Evolutionary conservation across 306 rosid species (phyloP).

Genomic region (Pyrus communis): DNA sequence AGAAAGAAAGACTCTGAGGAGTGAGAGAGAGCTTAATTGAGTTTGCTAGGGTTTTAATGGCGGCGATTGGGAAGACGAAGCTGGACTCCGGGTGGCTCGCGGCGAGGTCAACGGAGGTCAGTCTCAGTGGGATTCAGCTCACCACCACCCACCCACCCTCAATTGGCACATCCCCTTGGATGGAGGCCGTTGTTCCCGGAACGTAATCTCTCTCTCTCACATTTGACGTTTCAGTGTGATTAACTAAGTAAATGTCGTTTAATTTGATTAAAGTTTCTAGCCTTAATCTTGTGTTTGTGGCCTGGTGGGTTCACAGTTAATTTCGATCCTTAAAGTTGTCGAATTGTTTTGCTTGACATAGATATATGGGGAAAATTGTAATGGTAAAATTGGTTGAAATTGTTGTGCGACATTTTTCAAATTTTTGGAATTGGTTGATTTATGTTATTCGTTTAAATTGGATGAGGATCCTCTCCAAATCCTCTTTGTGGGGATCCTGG

Average conservation of each 20-base stretch:
- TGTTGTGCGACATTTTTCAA: neutral
- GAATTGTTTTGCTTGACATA: neutral
- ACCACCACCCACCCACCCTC: constrained; percentile 79
- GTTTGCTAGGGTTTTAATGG: constrained; percentile 14
- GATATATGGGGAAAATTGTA: neutral
- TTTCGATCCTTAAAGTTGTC: neutral
- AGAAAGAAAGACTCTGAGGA: neutral
- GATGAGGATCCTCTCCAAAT: no score
- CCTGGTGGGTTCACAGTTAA: neutral
- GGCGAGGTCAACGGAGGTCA: constrained; percentile 69
- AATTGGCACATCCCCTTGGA: constrained; percentile 62
- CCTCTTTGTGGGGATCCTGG: accelerated
- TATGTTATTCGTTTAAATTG: neutral
- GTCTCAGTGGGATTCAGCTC: constrained; percentile 62
- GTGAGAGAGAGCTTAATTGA: neutral
- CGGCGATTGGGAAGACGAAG: constrained; percentile 32
- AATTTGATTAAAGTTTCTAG: neutral
- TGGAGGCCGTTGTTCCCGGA: constrained; percentile 82
- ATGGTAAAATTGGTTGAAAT: neutral
- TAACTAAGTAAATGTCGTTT: neutral
- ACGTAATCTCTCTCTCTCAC: constrained; percentile 39
- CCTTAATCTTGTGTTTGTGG: neutral
- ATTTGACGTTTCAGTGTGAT: neutral
- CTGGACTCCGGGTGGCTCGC: constrained; percentile 81
- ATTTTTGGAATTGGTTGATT: neutral